phyloP scores from a whole-genome alignment of 371 early-diverging fungal species.

The Choanephora cucurbitarum region DNA sequence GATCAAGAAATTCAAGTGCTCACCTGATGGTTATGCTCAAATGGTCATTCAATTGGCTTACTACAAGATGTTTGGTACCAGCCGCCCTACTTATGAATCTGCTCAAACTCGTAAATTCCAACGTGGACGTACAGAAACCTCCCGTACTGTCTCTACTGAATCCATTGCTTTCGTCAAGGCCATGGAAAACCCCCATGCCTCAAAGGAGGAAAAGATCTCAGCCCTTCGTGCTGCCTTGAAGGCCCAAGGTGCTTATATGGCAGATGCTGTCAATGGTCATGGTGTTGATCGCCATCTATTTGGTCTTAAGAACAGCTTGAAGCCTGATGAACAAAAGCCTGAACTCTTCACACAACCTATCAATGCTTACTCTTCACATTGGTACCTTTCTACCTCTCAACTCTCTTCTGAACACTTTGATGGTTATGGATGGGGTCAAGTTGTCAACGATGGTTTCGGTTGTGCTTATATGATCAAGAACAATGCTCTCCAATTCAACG shows the following conservation, averaged over 20 bases:
- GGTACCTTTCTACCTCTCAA: constrained; percentile 94
- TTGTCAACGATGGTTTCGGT: constrained; percentile 93
- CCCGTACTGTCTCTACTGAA: constrained; percentile 85
- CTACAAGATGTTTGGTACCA: constrained; percentile 82
- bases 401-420: constrained; percentile 87
- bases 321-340: constrained; percentile 76
- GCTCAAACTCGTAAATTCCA: constrained; percentile 90
- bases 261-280: constrained; percentile 75
- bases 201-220: constrained; percentile 60
- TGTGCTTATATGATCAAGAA: constrained; percentile 94
- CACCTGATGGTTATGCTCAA: constrained; percentile 93
- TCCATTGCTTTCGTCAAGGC: constrained; percentile 83
- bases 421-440: constrained; percentile 96
- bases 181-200: constrained; percentile 77
- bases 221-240: constrained; percentile 77
- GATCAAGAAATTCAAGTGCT: constrained; percentile 87
- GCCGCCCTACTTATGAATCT: constrained; percentile 89
- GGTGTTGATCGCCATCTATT: constrained; percentile 95
- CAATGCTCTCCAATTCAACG: constrained; percentile 82
- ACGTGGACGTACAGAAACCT: constrained; percentile 94
- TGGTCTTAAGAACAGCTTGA: constrained; percentile 59
- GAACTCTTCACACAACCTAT: constrained; percentile 83
- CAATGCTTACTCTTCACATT: constrained; percentile 79
- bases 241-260: constrained; percentile 83
- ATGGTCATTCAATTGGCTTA: constrained; percentile 96